Evolutionary conservation across 805 yeast species (phyloP).

Genomic region (Monosporozyma siamensis): DNA sequence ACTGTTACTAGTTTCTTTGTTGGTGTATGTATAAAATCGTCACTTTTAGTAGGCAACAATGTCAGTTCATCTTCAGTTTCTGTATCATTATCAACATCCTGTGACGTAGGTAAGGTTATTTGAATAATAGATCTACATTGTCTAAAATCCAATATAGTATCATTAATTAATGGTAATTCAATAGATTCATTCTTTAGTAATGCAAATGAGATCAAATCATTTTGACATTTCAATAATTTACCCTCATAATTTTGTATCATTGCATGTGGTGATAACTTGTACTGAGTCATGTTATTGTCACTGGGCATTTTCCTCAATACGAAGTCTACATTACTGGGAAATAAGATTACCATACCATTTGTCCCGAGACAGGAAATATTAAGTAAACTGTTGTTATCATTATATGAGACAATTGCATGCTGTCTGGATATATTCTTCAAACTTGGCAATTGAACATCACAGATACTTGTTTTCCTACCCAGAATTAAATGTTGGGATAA

Average conservation of each 20-base stretch:
- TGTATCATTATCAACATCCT: slow-evolving; percentile 39
- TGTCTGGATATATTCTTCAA: slow-evolving; percentile 27
- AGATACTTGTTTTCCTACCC: slow-evolving; percentile 26
- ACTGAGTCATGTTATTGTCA: slow-evolving; percentile 2
- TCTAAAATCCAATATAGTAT: slow-evolving; percentile 56
- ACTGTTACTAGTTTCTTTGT: slow-evolving; percentile 9
- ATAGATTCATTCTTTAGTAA: slow-evolving; percentile 49
- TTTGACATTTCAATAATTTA: slow-evolving; percentile 11
- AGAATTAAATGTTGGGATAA: slow-evolving; percentile 18
- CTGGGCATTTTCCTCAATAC: slow-evolving; percentile 21
- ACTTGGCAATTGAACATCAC: slow-evolving; percentile 27
- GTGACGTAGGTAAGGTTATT: slow-evolving; percentile 25
- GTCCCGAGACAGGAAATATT: slow-evolving; percentile 65
- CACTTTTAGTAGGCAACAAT: slow-evolving; percentile 12
- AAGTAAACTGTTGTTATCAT: slow-evolving; percentile 34
- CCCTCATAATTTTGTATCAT: slow-evolving; percentile 1
- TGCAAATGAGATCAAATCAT: slow-evolving; percentile 23
- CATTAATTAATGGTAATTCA: slow-evolving; percentile 51
- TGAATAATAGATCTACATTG: slow-evolving; percentile 45
- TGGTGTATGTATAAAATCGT: slow-evolving; percentile 17
- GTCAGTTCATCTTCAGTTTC: slow-evolving; percentile 33
- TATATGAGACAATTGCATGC: slow-evolving; percentile 33
- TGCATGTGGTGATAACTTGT: background rate
- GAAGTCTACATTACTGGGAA: slow-evolving; percentile 41
- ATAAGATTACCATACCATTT: slow-evolving; percentile 64